Percentiles rank a stretch among this genome's conserved stretches.
These are phyloP conservation scores for Gossypium arboreum DNA, from an alignment of 345 rosid species.

Conservation along the genomic window DNA sequence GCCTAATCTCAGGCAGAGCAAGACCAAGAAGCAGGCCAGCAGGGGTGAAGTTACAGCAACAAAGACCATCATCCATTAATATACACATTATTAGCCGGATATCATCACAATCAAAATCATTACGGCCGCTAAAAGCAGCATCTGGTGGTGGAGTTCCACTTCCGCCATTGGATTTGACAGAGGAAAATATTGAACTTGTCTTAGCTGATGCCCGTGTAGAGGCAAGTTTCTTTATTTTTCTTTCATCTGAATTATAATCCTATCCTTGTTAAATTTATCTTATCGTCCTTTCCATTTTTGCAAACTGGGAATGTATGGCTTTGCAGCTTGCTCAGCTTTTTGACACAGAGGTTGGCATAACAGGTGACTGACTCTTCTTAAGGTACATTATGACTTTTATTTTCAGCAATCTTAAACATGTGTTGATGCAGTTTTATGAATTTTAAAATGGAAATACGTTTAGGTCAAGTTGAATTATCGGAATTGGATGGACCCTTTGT, in stretches of 20 bases:
- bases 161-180: conserved; percentile 81
- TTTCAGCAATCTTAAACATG: background rate
- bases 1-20: background rate
- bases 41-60: background rate
- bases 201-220: conserved; percentile 68
- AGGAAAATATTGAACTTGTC: conserved; percentile 67
- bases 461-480: conserved; percentile 68
- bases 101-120: background rate
- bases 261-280: background rate
- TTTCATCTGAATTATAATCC: background rate
- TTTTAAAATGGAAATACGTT: background rate
- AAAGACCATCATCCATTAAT: background rate
- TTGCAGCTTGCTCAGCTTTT: conserved; percentile 76
- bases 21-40: conserved; percentile 6
- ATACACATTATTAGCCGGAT: background rate
- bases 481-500: conserved; percentile 94
- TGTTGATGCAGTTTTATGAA: background rate
- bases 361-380: conserved; percentile 54
- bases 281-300: background rate
- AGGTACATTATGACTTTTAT: background rate
- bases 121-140: conserved; percentile 25
- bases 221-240: conserved; percentile 33
- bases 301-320: background rate
- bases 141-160: conserved; percentile 48
- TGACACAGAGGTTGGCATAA: conserved; percentile 69